Conservation (phyloP, 2,329 filamentous ascomycete genomes). For the Leptographium wingfieldii region DNA sequence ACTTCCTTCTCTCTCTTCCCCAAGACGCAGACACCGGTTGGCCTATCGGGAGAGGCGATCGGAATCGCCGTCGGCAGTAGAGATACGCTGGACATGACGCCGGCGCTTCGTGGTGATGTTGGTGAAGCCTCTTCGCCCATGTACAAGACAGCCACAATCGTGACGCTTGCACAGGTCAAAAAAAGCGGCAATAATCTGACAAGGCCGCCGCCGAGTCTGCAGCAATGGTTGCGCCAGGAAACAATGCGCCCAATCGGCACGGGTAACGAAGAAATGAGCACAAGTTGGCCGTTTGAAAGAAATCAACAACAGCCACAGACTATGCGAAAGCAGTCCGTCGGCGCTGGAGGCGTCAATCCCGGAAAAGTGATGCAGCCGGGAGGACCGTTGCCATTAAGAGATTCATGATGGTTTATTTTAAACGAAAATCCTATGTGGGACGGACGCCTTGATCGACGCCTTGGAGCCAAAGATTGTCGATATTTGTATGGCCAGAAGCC, state of each 20-base stretch:
- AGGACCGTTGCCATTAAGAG: conserved; percentile 3
- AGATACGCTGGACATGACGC: conserved; percentile 1
- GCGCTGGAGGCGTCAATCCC: conserved; percentile 10
- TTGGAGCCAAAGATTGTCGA: too few relatives aligned
- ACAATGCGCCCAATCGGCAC: conserved; percentile 23
- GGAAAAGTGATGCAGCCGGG: conserved; percentile 7
- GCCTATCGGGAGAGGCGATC: neutral
- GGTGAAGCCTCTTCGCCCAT: neutral
- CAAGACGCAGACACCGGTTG: conserved; percentile 5
- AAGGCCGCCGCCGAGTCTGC: conserved; percentile 15
- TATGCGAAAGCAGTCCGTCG: conserved; percentile 5
- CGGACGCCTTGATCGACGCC: too few relatives aligned
- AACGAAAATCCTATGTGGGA: too few relatives aligned
- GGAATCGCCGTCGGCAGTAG: neutral
- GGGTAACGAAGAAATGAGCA: neutral
- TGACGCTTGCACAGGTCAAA: neutral
- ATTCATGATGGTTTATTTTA: neutral
- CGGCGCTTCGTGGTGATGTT: neutral
- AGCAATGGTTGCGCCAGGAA: conserved; percentile 21
- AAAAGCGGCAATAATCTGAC: neutral
- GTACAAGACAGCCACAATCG: neutral
- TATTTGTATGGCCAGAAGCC: too few relatives aligned
- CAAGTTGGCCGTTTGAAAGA: conserved; percentile 6
- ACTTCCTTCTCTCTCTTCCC: conserved; percentile 17
- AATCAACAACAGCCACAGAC: conserved; percentile 7